phyloP scores from a whole-genome alignment of 1,284 basidiomycete species.

The Tranzscheliella williamsii region DNA sequence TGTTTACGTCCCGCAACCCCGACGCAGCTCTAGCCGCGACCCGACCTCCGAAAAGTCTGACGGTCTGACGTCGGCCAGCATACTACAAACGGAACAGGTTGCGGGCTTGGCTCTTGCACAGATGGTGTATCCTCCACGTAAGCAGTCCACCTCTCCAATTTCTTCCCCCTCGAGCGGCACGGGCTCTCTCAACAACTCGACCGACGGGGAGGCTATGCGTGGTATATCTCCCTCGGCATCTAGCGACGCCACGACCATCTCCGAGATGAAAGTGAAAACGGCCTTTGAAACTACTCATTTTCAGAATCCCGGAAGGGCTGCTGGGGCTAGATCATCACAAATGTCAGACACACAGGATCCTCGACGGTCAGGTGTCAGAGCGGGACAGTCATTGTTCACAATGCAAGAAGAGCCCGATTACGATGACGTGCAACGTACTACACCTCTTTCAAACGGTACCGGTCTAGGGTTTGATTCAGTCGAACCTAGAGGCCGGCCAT shows the following conservation, averaged over 20 bases:
- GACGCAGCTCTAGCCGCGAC: not conserved
- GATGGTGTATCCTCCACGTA: too few relatives aligned
- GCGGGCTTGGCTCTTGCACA: too few relatives aligned
- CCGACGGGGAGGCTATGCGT: slow-evolving; percentile 12
- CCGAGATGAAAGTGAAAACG: slow-evolving; percentile 26
- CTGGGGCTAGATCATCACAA: not conserved
- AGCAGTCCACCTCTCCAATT: not conserved
- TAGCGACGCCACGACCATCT: slow-evolving; percentile 11
- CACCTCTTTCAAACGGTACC: too few relatives aligned
- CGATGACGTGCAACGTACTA: slow-evolving; percentile 6
- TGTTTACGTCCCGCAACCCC: not conserved
- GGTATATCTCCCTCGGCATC: slow-evolving; percentile 30
- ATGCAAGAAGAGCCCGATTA: slow-evolving; percentile 33
- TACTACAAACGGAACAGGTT: too few relatives aligned
- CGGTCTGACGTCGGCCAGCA: too few relatives aligned
- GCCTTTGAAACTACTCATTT: too few relatives aligned
- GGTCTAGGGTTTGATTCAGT: too few relatives aligned
- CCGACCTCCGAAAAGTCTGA: not conserved
- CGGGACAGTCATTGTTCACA: slow-evolving; percentile 16
- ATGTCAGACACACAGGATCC: not conserved
- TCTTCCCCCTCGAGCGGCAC: slow-evolving; percentile 1
- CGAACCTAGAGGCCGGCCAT: too few relatives aligned
- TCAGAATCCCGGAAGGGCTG: too few relatives aligned
- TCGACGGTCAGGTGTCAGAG: slow-evolving; percentile 1
- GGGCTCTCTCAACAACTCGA: not conserved